Conservation (phyloP, 169 alveolate species). For the Babesia divergens region DNA sequence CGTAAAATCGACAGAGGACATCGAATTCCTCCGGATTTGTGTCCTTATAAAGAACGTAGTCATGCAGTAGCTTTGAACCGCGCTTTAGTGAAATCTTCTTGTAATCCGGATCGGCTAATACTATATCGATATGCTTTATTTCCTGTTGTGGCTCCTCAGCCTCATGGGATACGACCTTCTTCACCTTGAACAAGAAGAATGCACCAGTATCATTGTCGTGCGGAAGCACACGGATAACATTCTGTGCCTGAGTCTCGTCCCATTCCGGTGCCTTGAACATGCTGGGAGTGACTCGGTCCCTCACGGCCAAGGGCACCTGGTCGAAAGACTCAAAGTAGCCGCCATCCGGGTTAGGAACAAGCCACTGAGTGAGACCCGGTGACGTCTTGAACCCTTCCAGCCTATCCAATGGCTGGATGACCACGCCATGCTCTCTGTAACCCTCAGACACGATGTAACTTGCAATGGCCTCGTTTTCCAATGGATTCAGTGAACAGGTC, state of each 20-base stretch:
- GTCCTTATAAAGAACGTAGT: slow-evolving; percentile 8
- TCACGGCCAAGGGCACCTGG: slow-evolving; percentile 62
- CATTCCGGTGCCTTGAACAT: slow-evolving; percentile 58
- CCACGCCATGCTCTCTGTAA: slow-evolving; percentile 51
- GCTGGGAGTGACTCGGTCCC: slow-evolving; percentile 48
- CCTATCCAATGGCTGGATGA: slow-evolving; percentile 41
- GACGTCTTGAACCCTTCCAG: slow-evolving; percentile 56
- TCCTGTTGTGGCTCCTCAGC: not conserved
- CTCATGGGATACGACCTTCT: not conserved
- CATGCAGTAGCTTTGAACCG: slow-evolving; percentile 53
- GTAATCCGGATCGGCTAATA: not conserved
- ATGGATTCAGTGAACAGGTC: slow-evolving; percentile 95
- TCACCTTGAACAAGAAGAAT: slow-evolving; percentile 84
- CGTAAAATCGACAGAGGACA: slow-evolving; percentile 24
- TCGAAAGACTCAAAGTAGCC: slow-evolving; percentile 57
- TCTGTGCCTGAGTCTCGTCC: slow-evolving; percentile 29
- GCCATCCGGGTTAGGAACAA: slow-evolving; percentile 58
- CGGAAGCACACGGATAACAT: slow-evolving; percentile 90
- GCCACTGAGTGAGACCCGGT: slow-evolving; percentile 68
- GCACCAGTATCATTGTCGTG: slow-evolving; percentile 94
- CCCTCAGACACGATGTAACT: slow-evolving; percentile 62
- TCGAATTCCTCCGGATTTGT: slow-evolving; percentile 9
- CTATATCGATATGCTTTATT: not conserved
- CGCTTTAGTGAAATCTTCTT: slow-evolving; percentile 3
- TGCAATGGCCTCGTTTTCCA: slow-evolving; percentile 90